Percentiles rank a stretch among this genome's conserved stretches.
Evolutionary conservation across 345 rosid genomes (phyloP).

Genomic region (Aurinia saxatilis): DNA sequence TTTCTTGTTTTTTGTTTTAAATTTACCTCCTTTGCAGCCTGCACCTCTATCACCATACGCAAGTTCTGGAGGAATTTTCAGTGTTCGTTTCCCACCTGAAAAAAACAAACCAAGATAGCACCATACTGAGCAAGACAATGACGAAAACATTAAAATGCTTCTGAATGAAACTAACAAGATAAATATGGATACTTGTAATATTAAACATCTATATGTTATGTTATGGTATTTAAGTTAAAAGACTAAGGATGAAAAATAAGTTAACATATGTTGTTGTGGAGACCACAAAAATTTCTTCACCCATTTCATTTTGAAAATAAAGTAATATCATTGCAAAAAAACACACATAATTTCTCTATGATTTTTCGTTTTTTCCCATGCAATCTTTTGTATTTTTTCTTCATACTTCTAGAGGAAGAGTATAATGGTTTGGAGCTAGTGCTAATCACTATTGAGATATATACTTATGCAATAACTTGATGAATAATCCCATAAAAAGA

Average conservation of each 20-base stretch:
- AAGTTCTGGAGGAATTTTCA: constrained; percentile 72
- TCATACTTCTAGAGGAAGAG: too few relatives aligned
- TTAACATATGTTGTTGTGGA: too few relatives aligned
- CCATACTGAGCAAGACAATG: neutral
- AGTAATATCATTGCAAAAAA: neutral
- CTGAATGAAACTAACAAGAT: neutral
- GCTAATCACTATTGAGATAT: neutral
- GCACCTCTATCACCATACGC: constrained; percentile 92
- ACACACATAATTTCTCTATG: neutral
- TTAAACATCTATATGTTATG: too few relatives aligned
- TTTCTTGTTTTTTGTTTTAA: neutral
- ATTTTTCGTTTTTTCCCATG: neutral
- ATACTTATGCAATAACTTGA: neutral
- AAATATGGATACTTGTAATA: neutral
- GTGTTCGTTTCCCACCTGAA: constrained; percentile 62
- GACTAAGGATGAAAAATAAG: too few relatives aligned
- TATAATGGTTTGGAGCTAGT: neutral
- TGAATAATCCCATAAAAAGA: too few relatives aligned
- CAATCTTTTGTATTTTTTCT: neutral
- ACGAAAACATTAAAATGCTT: neutral
- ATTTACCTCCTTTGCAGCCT: constrained; percentile 83
- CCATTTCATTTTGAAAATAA: too few relatives aligned
- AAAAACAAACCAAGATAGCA: neutral
- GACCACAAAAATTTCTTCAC: too few relatives aligned
- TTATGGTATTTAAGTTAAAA: too few relatives aligned